Base-by-base conservation (phyloP, 1,139 yeast genomes). In the Yamadazyma atmosphaerica region DNA sequence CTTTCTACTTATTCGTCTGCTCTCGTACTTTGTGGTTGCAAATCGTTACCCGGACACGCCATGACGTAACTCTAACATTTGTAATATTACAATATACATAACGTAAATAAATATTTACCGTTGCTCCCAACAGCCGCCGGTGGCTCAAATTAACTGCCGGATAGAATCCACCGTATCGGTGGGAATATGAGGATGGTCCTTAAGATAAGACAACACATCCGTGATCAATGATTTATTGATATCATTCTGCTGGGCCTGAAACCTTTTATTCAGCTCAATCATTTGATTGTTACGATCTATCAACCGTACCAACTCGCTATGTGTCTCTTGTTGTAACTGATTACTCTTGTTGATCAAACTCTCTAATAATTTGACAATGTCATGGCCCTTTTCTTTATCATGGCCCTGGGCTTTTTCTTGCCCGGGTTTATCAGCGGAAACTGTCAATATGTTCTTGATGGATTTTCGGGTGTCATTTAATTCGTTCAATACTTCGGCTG, bases 171-270 rank as follows among this genome's bases (percentile, higher is more conserved):
- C 22, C 11, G 34, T 29, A 17, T 39, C 43, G n/a, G 26, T 27
- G 12, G 41, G 17, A n/a, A 36, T n/a, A 13, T 35, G 33, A 21
- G 33, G 16, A 21, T 36, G 16, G 12, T 36, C 12, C 27, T 37
- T 34, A 18, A 38, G 19, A 27, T 25, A 29, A 11, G 35, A 26
- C 2, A 46, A n/a, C 11, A 47, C 38, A 11, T 45, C 46, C 12
- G 29, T 32, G 21, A 52, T 38, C 26, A 55, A 42, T 19, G 37
- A 37, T 33, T 45, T 45, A 33, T 47, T 54, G 32, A 50, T 33
- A n/a, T 47, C 43, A 24, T 40, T 36, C 38, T 56, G 60, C 34
- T 51, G 49, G 7, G 24, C 25, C 30, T 42, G 42, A 24, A 52
- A 49, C 16, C 35, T 33, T 11, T 46, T 43, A 37, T 51, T 46